Conservation (phyloP, 2,329 filamentous ascomycete species). For the Acrodontium crateriforme region DNA sequence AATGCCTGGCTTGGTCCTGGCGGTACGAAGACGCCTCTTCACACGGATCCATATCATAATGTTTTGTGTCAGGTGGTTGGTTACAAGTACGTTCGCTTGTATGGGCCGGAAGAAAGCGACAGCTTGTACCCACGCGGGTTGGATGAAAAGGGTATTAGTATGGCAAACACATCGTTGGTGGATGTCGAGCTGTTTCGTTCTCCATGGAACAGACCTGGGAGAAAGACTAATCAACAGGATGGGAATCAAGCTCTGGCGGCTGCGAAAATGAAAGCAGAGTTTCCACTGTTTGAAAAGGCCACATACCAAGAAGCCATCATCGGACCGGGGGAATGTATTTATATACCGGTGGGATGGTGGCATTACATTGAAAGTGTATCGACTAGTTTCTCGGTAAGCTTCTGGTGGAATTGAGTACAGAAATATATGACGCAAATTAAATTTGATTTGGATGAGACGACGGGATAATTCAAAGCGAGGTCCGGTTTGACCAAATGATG, state of each 20-base stretch:
- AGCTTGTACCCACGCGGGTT: slow-evolving; percentile 47
- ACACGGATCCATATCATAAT: slow-evolving; percentile 91
- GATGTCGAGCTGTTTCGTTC: slow-evolving; percentile 40
- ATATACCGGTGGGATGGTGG: slow-evolving; percentile 95
- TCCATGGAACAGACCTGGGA: too few relatives aligned
- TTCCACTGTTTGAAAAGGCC: slow-evolving; percentile 44
- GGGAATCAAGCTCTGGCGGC: slow-evolving; percentile 1
- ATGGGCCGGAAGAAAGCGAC: slow-evolving; percentile 50
- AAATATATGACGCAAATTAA: too few relatives aligned
- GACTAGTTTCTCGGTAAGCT: slow-evolving; percentile 86
- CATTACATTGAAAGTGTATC: slow-evolving; percentile 83
- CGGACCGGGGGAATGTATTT: slow-evolving; percentile 67
- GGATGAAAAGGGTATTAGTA: slow-evolving; percentile 60
- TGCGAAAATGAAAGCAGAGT: slow-evolving; percentile 21
- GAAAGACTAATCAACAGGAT: background rate
- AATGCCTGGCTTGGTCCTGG: slow-evolving; percentile 91
- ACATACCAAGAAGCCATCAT: slow-evolving; percentile 66
- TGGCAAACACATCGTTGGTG: slow-evolving; percentile 76
- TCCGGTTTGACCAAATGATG: too few relatives aligned
- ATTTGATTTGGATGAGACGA: too few relatives aligned
- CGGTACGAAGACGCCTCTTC: slow-evolving; percentile 78
- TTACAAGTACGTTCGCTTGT: slow-evolving; percentile 81
- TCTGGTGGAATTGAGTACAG: slow-evolving; percentile 87
- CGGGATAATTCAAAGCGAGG: too few relatives aligned
- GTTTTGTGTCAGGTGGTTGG: slow-evolving; percentile 82